Evolutionary conservation across 2,329 filamentous ascomycete species (phyloP).

Genomic region (Arachnomyces sp.): DNA sequence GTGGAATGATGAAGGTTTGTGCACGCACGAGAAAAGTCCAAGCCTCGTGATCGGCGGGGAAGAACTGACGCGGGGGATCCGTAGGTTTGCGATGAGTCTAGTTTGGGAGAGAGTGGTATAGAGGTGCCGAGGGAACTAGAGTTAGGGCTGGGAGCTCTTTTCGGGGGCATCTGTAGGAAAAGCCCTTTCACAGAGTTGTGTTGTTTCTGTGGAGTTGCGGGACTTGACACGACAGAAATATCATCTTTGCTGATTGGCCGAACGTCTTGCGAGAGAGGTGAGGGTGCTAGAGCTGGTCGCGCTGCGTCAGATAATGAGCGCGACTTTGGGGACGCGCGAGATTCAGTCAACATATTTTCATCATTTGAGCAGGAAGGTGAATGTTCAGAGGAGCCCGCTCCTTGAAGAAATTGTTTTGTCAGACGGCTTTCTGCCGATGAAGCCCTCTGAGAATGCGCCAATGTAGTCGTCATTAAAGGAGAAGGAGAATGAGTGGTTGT

Average conservation of each 20-base stretch:
- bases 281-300: constrained; percentile 50
- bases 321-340: constrained; percentile 38
- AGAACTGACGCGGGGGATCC: constrained; percentile 81
- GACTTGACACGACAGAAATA: constrained; percentile 46
- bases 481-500: no score
- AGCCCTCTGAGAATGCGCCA: no score
- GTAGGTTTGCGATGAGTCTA: constrained; percentile 77
- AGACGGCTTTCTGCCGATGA: no score
- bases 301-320: constrained; percentile 62
- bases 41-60: constrained; percentile 76
- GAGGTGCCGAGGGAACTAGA: constrained; percentile 50
- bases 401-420: no score
- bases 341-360: no score
- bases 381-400: no score
- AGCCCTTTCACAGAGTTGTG: constrained; percentile 58
- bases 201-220: constrained; percentile 66
- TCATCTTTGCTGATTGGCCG: constrained; percentile 60
- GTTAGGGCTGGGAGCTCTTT: constrained; percentile 31
- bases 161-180: constrained; percentile 61
- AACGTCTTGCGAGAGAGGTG: constrained; percentile 51
- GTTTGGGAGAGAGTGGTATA: constrained; percentile 71
- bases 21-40: constrained; percentile 88
- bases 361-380: no score
- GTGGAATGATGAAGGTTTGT: constrained; percentile 95
- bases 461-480: no score